Conservation (phyloP, 108 stramenopile species). For the Cyclotella choctawhatcheeana region DNA sequence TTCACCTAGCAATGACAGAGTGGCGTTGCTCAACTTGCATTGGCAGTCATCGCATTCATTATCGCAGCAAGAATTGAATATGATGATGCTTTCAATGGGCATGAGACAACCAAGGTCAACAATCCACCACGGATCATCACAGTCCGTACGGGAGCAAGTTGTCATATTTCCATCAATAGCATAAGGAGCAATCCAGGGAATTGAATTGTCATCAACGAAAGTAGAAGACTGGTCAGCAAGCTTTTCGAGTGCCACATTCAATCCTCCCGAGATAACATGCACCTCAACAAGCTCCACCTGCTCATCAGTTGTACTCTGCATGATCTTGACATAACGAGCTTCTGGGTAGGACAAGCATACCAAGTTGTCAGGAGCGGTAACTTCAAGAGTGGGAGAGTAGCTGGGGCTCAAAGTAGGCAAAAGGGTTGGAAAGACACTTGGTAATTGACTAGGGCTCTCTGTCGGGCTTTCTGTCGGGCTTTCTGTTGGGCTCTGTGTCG, state of each 20-base stretch:
- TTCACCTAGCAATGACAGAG: background rate
- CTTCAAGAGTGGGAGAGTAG: background rate
- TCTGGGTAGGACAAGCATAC: background rate
- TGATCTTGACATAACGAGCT: background rate
- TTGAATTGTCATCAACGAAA: background rate
- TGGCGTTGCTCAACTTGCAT: background rate
- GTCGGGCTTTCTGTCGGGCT: background rate
- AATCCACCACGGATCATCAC: background rate
- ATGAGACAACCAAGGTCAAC: background rate
- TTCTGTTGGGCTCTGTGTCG: background rate
- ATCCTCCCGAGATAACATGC: background rate
- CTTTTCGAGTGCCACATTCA: background rate
- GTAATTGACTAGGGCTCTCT: background rate
- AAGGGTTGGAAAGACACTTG: background rate
- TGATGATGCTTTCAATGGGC: background rate
- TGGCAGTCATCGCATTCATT: background rate
- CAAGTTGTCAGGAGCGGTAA: background rate
- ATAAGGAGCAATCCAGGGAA: background rate
- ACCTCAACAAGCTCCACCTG: background rate
- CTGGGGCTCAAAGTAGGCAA: background rate
- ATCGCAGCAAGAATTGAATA: background rate
- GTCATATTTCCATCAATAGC: slow-evolving; percentile 8
- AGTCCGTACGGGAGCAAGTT: background rate
- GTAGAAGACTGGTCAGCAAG: slow-evolving; percentile 5
- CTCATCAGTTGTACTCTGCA: background rate